Conservation (phyloP, 1,284 basidiomycete genomes). For the Ganoderma meredithae region DNA sequence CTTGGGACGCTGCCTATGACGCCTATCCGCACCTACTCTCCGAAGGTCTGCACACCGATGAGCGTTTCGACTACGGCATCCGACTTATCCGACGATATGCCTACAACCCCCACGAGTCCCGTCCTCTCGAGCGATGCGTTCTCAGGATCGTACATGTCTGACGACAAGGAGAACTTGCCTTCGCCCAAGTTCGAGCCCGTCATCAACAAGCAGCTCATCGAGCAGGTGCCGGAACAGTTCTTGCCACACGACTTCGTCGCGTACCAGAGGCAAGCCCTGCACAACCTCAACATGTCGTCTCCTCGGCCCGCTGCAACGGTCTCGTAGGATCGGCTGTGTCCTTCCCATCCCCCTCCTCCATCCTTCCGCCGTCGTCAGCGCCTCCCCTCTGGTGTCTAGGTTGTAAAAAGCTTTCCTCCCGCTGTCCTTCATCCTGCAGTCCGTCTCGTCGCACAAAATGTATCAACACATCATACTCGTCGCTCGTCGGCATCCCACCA, state of each 20-base stretch:
- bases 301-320: constrained; percentile 59
- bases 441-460: constrained; percentile 65
- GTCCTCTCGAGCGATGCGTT: constrained; percentile 51
- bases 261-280: constrained; percentile 76
- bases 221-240: constrained; percentile 74
- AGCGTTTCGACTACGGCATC: constrained; percentile 76
- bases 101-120: constrained; percentile 79
- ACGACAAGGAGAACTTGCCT: constrained; percentile 83
- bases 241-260: constrained; percentile 81
- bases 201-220: constrained; percentile 72
- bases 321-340: constrained; percentile 51
- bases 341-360: constrained; percentile 19
- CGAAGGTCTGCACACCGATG: constrained; percentile 73
- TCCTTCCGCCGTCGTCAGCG: constrained; percentile 28
- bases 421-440: constrained; percentile 38
- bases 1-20: constrained; percentile 70
- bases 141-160: constrained; percentile 58
- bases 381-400: constrained; percentile 36
- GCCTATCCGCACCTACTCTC: constrained; percentile 63
- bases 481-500: constrained; percentile 64
- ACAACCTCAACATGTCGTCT: constrained; percentile 64
- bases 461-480: constrained; percentile 73
- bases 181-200: constrained; percentile 67
- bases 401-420: constrained; percentile 43
- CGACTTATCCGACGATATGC: constrained; percentile 82